Evolutionary conservation across 2,329 filamentous ascomycete genomes (phyloP).

Genomic region (Leptographium flavum): DNA sequence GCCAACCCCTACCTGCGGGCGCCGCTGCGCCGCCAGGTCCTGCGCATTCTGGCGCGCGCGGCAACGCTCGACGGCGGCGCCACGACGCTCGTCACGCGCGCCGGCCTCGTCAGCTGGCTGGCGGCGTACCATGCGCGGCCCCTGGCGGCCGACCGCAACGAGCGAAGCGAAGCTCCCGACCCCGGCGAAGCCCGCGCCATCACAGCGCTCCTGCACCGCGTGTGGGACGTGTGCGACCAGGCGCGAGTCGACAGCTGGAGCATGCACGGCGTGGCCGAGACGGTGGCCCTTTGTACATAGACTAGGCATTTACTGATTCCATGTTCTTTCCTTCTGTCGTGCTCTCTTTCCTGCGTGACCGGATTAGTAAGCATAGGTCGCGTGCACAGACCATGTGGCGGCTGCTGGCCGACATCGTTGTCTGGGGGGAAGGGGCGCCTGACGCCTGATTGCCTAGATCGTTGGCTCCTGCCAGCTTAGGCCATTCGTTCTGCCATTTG

Average conservation of each 20-base stretch:
- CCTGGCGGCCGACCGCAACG: background rate
- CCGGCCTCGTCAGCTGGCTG: slow-evolving; percentile 63
- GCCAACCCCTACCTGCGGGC: slow-evolving; percentile 49
- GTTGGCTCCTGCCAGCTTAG: background rate
- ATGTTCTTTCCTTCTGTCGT: no score
- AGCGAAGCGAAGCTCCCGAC: background rate
- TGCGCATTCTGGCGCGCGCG: slow-evolving; percentile 51
- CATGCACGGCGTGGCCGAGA: slow-evolving; percentile 24
- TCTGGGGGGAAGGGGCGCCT: background rate
- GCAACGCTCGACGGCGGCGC: slow-evolving; percentile 57
- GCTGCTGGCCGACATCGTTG: background rate
- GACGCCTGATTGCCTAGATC: background rate
- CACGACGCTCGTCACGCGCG: slow-evolving; percentile 66
- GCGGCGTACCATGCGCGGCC: slow-evolving; percentile 26
- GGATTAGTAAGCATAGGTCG: background rate
- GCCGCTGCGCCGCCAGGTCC: slow-evolving; percentile 43
- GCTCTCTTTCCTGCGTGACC: no score
- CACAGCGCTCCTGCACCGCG: slow-evolving; percentile 37
- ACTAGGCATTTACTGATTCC: no score
- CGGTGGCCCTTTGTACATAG: background rate
- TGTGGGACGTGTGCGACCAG: slow-evolving; percentile 53
- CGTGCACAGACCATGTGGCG: background rate
- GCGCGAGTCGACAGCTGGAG: slow-evolving; percentile 56
- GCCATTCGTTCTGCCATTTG: slow-evolving; percentile 2
- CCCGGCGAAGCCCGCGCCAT: slow-evolving; percentile 33